phyloP scores from a whole-genome alignment of 1,139 yeast species.

The Torulaspora pretoriensis region DNA sequence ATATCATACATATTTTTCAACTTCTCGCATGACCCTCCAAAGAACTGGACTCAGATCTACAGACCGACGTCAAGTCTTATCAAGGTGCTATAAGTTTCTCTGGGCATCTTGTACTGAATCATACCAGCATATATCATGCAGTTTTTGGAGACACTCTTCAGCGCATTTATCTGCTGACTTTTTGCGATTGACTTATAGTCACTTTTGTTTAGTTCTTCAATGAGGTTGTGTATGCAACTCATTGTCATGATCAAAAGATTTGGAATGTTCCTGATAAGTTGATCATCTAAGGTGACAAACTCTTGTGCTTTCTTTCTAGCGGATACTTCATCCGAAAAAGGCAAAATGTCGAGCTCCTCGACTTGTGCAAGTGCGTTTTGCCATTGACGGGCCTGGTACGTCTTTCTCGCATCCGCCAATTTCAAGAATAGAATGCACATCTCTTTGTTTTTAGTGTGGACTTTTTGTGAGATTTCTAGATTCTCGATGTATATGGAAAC shows the following conservation, averaged over 20 bases:
- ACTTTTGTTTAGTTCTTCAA: constrained; percentile 47
- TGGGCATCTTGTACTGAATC: constrained; percentile 92
- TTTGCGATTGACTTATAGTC: constrained; percentile 42
- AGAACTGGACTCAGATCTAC: constrained; percentile 8
- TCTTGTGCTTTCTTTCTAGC: constrained; percentile 55
- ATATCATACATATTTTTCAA: not conserved
- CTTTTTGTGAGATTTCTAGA: constrained; percentile 46
- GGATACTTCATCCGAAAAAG: constrained; percentile 46
- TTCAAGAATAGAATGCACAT: constrained; percentile 63
- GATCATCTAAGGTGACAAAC: constrained; percentile 59
- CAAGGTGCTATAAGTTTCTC: constrained; percentile 76
- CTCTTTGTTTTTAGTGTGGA: constrained; percentile 50
- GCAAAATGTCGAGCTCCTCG: constrained; percentile 61
- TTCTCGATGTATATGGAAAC: constrained; percentile 46
- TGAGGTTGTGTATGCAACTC: constrained; percentile 67
- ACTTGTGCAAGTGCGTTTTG: constrained; percentile 55
- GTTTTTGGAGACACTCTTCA: constrained; percentile 70
- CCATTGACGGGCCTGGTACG: constrained; percentile 57
- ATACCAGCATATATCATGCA: constrained; percentile 95
- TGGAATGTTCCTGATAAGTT: constrained; percentile 76
- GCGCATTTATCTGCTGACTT: constrained; percentile 51
- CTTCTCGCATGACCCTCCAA: not conserved
- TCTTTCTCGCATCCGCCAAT: constrained; percentile 63
- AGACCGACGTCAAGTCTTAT: constrained; percentile 63
- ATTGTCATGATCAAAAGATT: constrained; percentile 73